Conservation (phyloP, 2,329 filamentous ascomycete species). For the Colletotrichum agaves region DNA sequence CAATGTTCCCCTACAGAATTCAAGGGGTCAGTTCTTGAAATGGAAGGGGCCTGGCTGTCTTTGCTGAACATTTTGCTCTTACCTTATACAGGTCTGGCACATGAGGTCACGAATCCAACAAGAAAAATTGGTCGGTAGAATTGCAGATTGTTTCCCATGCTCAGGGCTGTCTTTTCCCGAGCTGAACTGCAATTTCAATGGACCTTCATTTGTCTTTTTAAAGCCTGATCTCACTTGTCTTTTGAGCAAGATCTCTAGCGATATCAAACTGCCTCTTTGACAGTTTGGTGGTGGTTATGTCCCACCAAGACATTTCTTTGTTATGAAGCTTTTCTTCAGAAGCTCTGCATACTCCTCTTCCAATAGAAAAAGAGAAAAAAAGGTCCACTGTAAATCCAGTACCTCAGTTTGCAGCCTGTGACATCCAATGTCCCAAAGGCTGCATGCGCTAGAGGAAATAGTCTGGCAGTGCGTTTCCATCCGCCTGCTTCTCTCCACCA, state of each 20-base stretch:
- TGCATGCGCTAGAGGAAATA: slow-evolving; percentile 70
- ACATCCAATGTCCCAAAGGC: background rate
- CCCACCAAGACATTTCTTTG: too few species aligned
- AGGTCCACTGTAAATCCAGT: background rate
- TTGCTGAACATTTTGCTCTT: slow-evolving; percentile 7
- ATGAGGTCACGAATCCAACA: slow-evolving; percentile 25
- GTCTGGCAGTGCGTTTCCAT: slow-evolving; percentile 72
- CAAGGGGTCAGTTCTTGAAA: background rate
- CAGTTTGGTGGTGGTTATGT: too few species aligned
- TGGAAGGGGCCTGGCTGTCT: slow-evolving; percentile 2
- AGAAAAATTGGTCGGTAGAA: slow-evolving; percentile 23
- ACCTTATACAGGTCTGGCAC: slow-evolving; percentile 20
- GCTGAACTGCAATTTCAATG: slow-evolving; percentile 17
- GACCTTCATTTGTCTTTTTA: background rate
- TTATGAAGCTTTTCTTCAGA: too few species aligned
- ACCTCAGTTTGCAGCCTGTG: too few species aligned
- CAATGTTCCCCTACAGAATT: background rate
- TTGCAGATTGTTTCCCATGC: slow-evolving; percentile 13
- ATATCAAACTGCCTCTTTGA: too few species aligned
- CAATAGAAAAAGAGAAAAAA: too few species aligned
- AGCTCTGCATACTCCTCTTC: background rate
- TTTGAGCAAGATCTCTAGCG: background rate
- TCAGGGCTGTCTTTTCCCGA: background rate
- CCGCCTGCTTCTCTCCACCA: slow-evolving; percentile 73
- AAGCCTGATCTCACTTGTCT: background rate